Base-by-base conservation (phyloP, 345 rosid genomes). In the Salix caprea region DNA sequence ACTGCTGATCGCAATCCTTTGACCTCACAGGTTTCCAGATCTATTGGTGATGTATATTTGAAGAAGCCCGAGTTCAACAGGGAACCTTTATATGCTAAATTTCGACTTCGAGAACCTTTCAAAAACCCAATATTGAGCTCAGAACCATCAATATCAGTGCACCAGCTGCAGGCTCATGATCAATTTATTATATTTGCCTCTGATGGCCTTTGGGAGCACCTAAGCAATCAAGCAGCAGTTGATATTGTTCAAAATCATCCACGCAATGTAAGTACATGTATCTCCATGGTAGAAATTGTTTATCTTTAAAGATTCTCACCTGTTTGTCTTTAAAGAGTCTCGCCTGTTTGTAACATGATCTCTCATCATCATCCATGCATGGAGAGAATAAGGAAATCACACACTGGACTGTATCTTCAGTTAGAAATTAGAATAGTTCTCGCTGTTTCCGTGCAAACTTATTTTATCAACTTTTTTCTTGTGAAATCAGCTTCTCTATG, bases 141-240 rank as follows among this genome's bases (percentile, higher is more conserved):
- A 52, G 97, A 92, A 69, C 97, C 97, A 12, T 70, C 94, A 37
- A 85, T 92, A 52, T 79, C 96, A 15, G 89, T 73, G 78, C 92
- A 92, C 81, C 82, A 79, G 52, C 87, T 92, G 82, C 91, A 84
- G 85, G 83, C 92, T 30, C 85, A 85, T 0, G 97, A 92, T 83
- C 85, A 82, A 72, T 92, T 92, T 72, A 64, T 91, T 39, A 92
- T 92, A 82, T 90, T 91, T 77, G 96, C 97, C 16, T 92, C 97
- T 54, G 96, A 91, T 83, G 96, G 96, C 48, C 92, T 91, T 4
- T 91, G 96, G 97, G 96, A 92, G 78, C 96, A 90, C 82, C 79
- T 92, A 78, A 89, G 83, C 78, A 92, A 92, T 83, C 96, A 92
- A 83, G 91, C 90, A 71, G 97, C 97, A 36, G 97, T 92, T 42